Percentiles rank a stretch among this genome's conserved stretches.
Evolutionary conservation across 2,329 filamentous ascomycete species (phyloP).

Genomic region (Colletotrichum chlorophyti): DNA sequence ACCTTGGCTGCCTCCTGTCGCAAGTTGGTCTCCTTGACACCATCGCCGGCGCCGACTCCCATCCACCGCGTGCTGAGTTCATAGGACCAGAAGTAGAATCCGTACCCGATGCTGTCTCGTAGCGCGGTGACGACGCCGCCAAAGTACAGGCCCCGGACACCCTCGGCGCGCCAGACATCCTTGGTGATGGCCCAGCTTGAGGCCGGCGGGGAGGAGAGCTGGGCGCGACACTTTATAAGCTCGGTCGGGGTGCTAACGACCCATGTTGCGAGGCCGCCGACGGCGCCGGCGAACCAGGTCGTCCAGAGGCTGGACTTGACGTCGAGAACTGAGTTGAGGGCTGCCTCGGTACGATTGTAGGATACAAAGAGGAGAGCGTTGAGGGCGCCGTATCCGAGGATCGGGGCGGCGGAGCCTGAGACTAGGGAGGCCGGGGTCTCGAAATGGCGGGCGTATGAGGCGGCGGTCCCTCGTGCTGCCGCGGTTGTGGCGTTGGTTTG

Average conservation of each 20-base stretch:
- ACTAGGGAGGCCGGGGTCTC: slow-evolving; percentile 48
- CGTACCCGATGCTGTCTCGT: slow-evolving; percentile 90
- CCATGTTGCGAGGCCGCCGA: slow-evolving; percentile 86
- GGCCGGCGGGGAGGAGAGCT: slow-evolving; percentile 58
- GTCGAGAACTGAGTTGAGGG: slow-evolving; percentile 55
- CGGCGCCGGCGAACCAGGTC: slow-evolving; percentile 80
- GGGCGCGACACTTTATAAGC: slow-evolving; percentile 87
- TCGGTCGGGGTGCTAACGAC: slow-evolving; percentile 88
- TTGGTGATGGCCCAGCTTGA: slow-evolving; percentile 71
- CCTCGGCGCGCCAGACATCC: slow-evolving; percentile 61
- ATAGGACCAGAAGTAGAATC: slow-evolving; percentile 97
- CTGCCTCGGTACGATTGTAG: slow-evolving; percentile 82
- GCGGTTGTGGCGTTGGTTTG: too few species aligned
- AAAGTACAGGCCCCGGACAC: slow-evolving; percentile 77
- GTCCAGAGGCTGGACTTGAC: slow-evolving; percentile 61
- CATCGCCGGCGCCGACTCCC: slow-evolving; percentile 38
- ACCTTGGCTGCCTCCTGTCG: slow-evolving; percentile 65
- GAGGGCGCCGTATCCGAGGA: slow-evolving; percentile 87
- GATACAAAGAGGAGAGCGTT: slow-evolving; percentile 90
- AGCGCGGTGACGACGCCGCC: slow-evolving; percentile 83
- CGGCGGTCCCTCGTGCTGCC: slow-evolving; percentile 27
- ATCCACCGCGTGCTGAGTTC: slow-evolving; percentile 73
- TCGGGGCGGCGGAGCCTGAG: slow-evolving; percentile 80
- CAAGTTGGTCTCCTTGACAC: slow-evolving; percentile 31
- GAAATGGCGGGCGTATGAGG: slow-evolving; percentile 40